Base-by-base conservation (phyloP, 768 basidiomycete species). In the Calocybe cyanea region DNA sequence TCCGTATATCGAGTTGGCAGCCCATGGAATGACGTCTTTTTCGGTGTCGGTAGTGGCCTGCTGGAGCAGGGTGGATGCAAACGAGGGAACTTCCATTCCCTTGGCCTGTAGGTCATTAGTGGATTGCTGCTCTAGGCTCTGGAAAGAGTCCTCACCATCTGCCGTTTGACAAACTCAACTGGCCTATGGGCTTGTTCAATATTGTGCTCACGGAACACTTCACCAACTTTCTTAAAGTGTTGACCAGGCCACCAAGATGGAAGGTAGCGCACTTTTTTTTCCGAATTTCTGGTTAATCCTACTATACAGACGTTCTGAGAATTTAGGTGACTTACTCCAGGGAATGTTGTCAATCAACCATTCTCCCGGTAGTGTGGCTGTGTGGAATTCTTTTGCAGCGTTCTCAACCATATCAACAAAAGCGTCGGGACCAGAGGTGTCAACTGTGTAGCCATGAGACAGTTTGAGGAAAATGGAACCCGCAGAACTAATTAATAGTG, bases 281-380 rank as follows among this genome's bases (percentile, higher is more conserved):
- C n/a, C 7, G 34, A 28, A 28, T 5, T 11, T 11, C 25, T 28
- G 25, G 34, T n/a, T 35, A n/a, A 18, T n/a, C 14, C 5, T 35
- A 6, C 34, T 25, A 17, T 17, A 34, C 15, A 35, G 56, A 13
- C 49, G 38, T 1, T 11, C 15, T 2, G 4, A 20, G 8, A 17
- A 13, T 17, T 7, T 1, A 21, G 31, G 13, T 9, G 6, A 41
- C 58, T 20, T 37, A 65, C 61, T 35, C n/a, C 57, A 52, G 4
- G 74, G 74, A 1, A 75, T 53, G 6, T 68, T 46, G 45, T 76
- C 72, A 13, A 75, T 65, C 45, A 73, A 41, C 52, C 63, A 73
- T 3, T 45, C 46, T 7, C 53, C 54, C 13, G 51, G 54, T 28
- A 38, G 42, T n/a, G 54, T 52, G 2, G 46, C 48, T 17, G 31